phyloP scores from a whole-genome alignment of 75 land plant genomes.

The Selaginella tamariscina region DNA sequence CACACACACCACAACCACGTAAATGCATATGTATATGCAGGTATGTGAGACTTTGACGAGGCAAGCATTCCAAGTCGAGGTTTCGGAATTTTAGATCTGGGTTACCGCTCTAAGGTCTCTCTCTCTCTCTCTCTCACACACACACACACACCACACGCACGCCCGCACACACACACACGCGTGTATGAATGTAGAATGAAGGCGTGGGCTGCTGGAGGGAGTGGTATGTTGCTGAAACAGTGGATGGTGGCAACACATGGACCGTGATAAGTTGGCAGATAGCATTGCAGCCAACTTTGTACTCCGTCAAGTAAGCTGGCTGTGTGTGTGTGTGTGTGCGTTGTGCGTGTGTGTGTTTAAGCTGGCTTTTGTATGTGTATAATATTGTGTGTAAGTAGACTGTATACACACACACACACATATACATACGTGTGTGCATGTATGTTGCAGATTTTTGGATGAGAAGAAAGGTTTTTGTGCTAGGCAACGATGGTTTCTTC shows the following conservation, averaged over 20 bases:
- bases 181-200: slow-evolving; percentile 84
- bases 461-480: slow-evolving; percentile 73
- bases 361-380: too few species aligned
- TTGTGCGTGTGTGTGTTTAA: slow-evolving; percentile 58
- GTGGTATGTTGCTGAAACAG: slow-evolving; percentile 75
- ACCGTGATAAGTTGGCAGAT: slow-evolving; percentile 93
- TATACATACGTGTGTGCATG: background rate
- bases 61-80: slow-evolving; percentile 83
- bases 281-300: slow-evolving; percentile 92
- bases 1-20: too few species aligned
- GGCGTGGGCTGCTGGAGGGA: slow-evolving; percentile 99
- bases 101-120: slow-evolving; percentile 83
- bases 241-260: slow-evolving; percentile 91
- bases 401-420: too few species aligned
- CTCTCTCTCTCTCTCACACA: too few species aligned
- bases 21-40: slow-evolving; percentile 44
- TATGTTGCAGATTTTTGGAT: slow-evolving; percentile 52
- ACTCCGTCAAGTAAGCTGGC: slow-evolving; percentile 77
- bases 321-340: background rate
- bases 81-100: slow-evolving; percentile 95
- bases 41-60: slow-evolving; percentile 86
- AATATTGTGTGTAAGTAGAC: too few species aligned
- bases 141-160: too few species aligned
- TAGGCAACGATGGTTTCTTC: slow-evolving; percentile 93
- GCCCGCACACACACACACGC: too few species aligned